Evolutionary conservation across 306 rosid species (phyloP), one percentile per base, ranked within the genome.

Genomic region (Morella rubra): DNA sequence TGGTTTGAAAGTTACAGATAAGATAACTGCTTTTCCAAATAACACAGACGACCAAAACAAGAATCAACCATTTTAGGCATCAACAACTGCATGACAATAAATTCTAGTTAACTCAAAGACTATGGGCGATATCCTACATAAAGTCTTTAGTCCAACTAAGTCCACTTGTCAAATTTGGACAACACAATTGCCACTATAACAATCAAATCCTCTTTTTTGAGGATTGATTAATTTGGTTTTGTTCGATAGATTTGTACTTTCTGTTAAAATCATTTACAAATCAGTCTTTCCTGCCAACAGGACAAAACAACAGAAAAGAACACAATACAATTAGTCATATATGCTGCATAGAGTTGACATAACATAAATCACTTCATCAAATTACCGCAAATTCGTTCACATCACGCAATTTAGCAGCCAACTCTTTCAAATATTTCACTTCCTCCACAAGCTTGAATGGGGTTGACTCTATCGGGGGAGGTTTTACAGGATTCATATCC

Each of bases 351-450:
- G 0, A 44, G 7, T 22, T 40, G 70, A 54, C 8, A 58, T 47
- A 52, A 54, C 10, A 22, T 18, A 22, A 73, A 73, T 42, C 27
- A 42, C 11, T n/a, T 5, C 19, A 20, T 73, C 49, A 54, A 68
- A 71, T 82, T 88, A 95, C 98, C 89, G 97, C 97, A 85, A 95
- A 92, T 83, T 95, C 98, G 69, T 83, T 69, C 40, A 85, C 97
- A 70, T 87, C 78, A 2, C 86, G 87, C 83, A 95, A 83, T 85
- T 88, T 95, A 72, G 91, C 83, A 51, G 91, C 97, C 89, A 95
- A 71, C 77, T 90, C 88, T 69, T 92, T 90, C 84, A 95, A 81
- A 84, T 86, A 92, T 72, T 85, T 92, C 76, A 95, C 89, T 32
- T 95, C 92, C 76, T 83, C 91, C 72, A 95, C 90, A 41, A 88